Evolutionary conservation across 768 basidiomycete genomes (phyloP), one percentile per base, ranked within the genome.

Genomic region (Asterophora lycoperdoides): DNA sequence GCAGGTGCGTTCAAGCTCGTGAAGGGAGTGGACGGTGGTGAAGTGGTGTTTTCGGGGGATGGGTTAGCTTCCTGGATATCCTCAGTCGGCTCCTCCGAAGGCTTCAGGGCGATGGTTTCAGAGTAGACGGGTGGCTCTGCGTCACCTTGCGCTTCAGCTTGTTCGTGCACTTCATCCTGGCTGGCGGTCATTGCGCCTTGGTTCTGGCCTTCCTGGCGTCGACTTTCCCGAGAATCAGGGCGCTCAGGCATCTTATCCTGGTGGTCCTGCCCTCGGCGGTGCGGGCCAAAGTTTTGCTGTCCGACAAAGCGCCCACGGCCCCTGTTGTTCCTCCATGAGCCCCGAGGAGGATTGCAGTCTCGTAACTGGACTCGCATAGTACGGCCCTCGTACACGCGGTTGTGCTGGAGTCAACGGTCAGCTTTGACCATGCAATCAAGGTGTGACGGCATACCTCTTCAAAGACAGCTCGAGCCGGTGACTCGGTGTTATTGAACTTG

Each of bases 331-430:
- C 70, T 74, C 75, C 75, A 80, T 23, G 64, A 65, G 15, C 73
- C 71, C 39, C 77, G 77, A n/a, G 70, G 66, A 28, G 80, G 78
- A 53, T 85, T 80, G 58, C 77, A 77, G 54, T 88, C 86, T 36
- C 86, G 77, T 32, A 89, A 67, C 55, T 89, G 85, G 30, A 91
- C 86, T 15, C 87, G 80, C 61, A 91, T 81, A 4, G 80, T 71
- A 38, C 85, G 81, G 20, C 86, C 87, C 45, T 81, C 78, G 48
- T 84, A 74, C 11, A 81, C 62, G 36, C 78, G 80, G 60, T 87
- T 84, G 55, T 89, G 82, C 88, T 90, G 36, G n/a, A 39, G 39
- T 17, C 34, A 7, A n/a, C 23, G 23, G 23, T 23, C 23, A 44
- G 55, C 53, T 44, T 41, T 33, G 35, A 44, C 40, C 14, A 46